Evolutionary conservation across 768 basidiomycete genomes (phyloP), one percentile per base, ranked within the genome.

Genomic region (Lepiota brunneoincarnata): DNA sequence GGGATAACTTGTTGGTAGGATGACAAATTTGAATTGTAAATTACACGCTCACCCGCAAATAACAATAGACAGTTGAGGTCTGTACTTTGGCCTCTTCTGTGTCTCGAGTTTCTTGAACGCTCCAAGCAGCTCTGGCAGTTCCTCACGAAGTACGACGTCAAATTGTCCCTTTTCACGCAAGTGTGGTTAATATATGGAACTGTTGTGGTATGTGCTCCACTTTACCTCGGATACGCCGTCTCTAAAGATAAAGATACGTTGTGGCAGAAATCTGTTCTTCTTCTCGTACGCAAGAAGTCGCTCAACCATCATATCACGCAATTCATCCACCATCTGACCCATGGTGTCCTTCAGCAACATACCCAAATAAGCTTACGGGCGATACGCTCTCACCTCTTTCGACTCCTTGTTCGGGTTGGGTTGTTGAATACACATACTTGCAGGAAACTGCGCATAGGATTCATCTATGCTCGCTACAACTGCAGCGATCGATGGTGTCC

Each of bases 151-250:
- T 1, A 90, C 84, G 2, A 68, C 74, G 36, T 83, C 72, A 51
- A 87, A 92, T 72, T 93, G 89, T 4, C 89, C 89, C 86, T 91
- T 20, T 2, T 18, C 11, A 49, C 23, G 17, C 26, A 3, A n/a
- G 21, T 14, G 28, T 23, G 11, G 15, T 36, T n/a, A 39, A 20
- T 40, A 24, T 24, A 40, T 10, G 3, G 43, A 14, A 34, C 23
- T 9, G 31, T 28, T 28, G 7, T 28, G 7, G 26, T n/a, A 28
- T 28, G 26, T 7, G 7, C 11, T 31, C 37, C 20, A 4, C 63
- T 78, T 11, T 54, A 86, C 89, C 75, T 89, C 87, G 1, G 89
- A 91, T 2, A 91, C 89, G 37, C 91, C 91, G 67, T 92, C 89
- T 14, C 91, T 82, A 61, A 84, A 93, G 6, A 93, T 74, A 31